These are phyloP conservation scores for Ceratobasidium sp. DNA, from an alignment of 1,284 basidiomycete genomes.

Conservation along the genomic window DNA sequence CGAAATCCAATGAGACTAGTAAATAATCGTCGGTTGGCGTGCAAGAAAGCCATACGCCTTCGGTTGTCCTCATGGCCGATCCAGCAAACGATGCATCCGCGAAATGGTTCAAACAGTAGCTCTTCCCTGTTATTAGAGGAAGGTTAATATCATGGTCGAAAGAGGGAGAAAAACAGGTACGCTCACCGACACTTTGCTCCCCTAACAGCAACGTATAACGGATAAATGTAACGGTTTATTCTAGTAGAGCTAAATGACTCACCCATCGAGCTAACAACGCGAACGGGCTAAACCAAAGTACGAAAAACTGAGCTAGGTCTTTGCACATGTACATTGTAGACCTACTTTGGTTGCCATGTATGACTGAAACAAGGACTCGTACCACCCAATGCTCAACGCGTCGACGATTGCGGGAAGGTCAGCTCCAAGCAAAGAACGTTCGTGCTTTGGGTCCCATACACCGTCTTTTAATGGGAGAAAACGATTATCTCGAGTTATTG, in stretches of 20 bases:
- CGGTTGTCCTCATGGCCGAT: conserved; percentile 74
- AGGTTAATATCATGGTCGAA: conserved; percentile 4
- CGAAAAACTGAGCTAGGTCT: neutral
- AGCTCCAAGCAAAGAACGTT: conserved; percentile 63
- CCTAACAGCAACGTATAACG: conserved; percentile 70
- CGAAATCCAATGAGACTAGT: conserved; percentile 74
- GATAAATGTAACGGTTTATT: neutral
- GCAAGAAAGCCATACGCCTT: conserved; percentile 74
- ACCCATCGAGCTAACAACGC: conserved; percentile 76
- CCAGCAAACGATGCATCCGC: conserved; percentile 75
- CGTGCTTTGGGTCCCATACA: conserved; percentile 69
- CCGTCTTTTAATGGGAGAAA: conserved; percentile 75
- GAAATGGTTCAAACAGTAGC: conserved; percentile 72
- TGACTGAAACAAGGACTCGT: conserved; percentile 72
- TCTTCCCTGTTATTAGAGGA: conserved; percentile 41
- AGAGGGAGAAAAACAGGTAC: neutral
- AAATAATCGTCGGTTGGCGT: conserved; percentile 69
- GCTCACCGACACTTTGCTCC: conserved; percentile 59
- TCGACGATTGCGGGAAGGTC: neutral
- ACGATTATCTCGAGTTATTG: conserved; percentile 68
- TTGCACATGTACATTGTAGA: neutral
- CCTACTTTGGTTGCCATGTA: conserved; percentile 70
- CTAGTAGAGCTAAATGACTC: conserved; percentile 43
- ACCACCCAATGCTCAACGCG: conserved; percentile 66
- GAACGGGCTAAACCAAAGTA: conserved; percentile 65